phyloP scores from a whole-genome alignment of 305 asterid genomes.

The Petunia hybrid region DNA sequence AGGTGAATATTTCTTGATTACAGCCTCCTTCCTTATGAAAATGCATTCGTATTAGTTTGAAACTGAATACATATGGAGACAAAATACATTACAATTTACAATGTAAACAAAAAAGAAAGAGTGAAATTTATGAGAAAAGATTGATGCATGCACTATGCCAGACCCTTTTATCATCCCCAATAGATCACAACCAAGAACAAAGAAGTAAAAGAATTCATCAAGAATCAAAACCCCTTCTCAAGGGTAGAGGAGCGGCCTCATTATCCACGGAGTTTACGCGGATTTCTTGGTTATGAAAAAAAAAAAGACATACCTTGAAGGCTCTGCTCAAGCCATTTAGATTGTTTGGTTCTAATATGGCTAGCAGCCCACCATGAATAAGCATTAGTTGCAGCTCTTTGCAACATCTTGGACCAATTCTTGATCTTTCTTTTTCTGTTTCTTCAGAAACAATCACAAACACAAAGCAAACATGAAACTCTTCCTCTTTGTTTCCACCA shows the following conservation, averaged over 20 bases:
- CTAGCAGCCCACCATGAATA: conserved; percentile 70
- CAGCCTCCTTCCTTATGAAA: background rate
- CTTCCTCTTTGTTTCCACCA: background rate
- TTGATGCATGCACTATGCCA: background rate
- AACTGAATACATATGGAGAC: background rate
- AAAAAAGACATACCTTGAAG: conserved; percentile 47
- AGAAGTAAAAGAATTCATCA: background rate
- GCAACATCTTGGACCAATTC: conserved; percentile 46
- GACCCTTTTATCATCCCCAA: background rate
- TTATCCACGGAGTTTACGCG: background rate
- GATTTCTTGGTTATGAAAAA: background rate
- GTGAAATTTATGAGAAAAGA: background rate
- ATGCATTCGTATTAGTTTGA: background rate
- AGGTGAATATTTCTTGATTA: background rate
- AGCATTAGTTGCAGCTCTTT: conserved; percentile 60
- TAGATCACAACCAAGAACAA: background rate
- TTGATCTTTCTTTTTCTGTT: background rate
- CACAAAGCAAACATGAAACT: conserved; percentile 15
- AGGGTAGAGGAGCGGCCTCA: background rate
- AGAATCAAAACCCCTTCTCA: background rate
- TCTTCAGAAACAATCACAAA: background rate
- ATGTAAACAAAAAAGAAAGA: background rate
- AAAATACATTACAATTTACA: background rate
- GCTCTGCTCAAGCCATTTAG: conserved; percentile 60
- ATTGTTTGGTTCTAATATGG: conserved; percentile 60